phyloP scores from a whole-genome alignment of 805 yeast species.

The Dipodascus geniculatus region DNA sequence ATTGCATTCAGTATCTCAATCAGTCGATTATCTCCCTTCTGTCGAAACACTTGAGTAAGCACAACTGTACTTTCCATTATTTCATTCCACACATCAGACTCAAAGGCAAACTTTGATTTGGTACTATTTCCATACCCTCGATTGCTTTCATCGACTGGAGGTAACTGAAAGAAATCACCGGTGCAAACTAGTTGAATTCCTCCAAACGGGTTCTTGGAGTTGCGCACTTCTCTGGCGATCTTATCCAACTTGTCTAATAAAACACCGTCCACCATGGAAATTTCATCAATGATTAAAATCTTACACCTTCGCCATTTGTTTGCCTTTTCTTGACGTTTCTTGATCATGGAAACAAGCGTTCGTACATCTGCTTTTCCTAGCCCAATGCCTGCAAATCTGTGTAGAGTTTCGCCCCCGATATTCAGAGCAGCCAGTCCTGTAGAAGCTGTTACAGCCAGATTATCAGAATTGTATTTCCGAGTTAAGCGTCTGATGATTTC shows the following conservation, averaged over 20 bases:
- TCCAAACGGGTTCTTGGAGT: conserved; percentile 65
- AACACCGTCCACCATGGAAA: conserved; percentile 81
- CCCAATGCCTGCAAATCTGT: conserved; percentile 76
- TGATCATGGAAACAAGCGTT: conserved; percentile 35
- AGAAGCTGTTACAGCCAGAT: conserved; percentile 83
- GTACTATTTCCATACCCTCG: conserved; percentile 10
- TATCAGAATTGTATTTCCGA: conserved; percentile 31
- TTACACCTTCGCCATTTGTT: conserved; percentile 56
- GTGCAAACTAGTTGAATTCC: conserved; percentile 82
- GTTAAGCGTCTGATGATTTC: conserved; percentile 45
- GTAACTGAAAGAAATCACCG: conserved; percentile 92
- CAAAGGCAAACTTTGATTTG: conserved; percentile 51
- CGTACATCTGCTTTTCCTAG: conserved; percentile 43
- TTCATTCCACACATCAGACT: conserved; percentile 57
- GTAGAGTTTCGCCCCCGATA: conserved; percentile 81
- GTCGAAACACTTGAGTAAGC: conserved; percentile 75
- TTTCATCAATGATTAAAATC: conserved; percentile 79
- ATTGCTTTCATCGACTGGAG: conserved; percentile 56
- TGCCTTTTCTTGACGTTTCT: conserved; percentile 30
- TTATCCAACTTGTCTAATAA: conserved; percentile 61
- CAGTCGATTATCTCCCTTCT: conserved; percentile 53
- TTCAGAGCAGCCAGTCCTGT: conserved; percentile 93
- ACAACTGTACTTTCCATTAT: conserved; percentile 52
- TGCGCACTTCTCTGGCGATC: conserved; percentile 48
- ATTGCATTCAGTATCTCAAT: conserved; percentile 72